Evolutionary conservation across 2,329 filamentous ascomycete genomes (phyloP).

Genomic region (Penicillium aurantiogriseum): DNA sequence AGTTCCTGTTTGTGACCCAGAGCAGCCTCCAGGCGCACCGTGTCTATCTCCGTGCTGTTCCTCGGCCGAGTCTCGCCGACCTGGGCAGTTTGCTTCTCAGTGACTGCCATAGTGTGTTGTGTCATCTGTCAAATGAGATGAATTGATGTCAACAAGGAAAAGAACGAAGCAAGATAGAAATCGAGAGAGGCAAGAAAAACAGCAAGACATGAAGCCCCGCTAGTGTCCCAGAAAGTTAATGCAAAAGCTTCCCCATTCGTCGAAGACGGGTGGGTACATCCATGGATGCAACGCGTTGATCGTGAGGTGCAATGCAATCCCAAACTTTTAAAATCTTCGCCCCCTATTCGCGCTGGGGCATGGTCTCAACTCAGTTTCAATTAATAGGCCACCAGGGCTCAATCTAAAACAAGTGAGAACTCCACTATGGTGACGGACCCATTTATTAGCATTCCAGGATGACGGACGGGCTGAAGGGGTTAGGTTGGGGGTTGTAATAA

Average conservation of each 20-base stretch:
- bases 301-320: background rate
- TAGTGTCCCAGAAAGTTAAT: background rate
- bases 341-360: background rate
- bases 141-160: background rate
- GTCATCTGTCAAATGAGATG: background rate
- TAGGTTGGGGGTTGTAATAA: background rate
- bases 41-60: constrained; percentile 16
- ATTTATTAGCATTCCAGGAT: background rate
- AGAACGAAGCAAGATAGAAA: no score
- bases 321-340: background rate
- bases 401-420: background rate
- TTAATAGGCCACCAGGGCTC: background rate
- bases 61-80: background rate
- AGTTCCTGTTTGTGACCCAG: constrained; percentile 59
- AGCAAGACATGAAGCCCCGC: background rate
- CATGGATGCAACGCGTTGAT: background rate
- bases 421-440: background rate
- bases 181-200: background rate
- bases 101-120: background rate
- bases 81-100: background rate
- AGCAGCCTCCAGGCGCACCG: constrained; percentile 26
- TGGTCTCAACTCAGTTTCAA: background rate
- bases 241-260: background rate
- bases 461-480: background rate
- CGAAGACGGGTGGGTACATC: background rate